Evolutionary conservation across 2,329 filamentous ascomycete genomes (phyloP), one percentile per base, ranked within the genome.

Genomic region (Penicillium sumatraense): DNA sequence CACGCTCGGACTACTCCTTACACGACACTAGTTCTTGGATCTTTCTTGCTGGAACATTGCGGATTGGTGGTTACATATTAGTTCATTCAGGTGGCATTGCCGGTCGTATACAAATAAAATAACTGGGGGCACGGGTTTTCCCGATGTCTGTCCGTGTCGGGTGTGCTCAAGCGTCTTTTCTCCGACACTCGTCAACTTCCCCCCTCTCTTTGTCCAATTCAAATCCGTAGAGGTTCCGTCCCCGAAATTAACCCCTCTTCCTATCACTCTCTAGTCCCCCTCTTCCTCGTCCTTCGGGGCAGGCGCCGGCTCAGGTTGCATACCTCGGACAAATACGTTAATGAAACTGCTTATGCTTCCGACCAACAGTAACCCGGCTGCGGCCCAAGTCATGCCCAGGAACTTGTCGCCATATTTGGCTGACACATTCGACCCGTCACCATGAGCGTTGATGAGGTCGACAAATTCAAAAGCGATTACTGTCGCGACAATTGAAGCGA

Each of bases 401-500:
- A 86, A 87, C 60, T 81, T 83, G 14, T 64, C 70, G 0, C 86
- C 85, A 54, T 75, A 78, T 20, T 75, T 68, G 44, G 80, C 82
- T 16, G 73, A 70, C 9, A 86, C 69, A 0, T 82, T 80, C 23
- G 83, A 75, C 0, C 74, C 67, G 14, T 78, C 70, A 4, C 82
- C 83, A 51, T 83, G 77, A 24, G 80, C 68, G 58, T 85, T 86
- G 58, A 88, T 78, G 0, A 81, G 64, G 16, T 80, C 63, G 2
- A 77, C 71, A 3, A 79, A 83, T 68, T 86, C 83, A 51, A 81
- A 77, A 10, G 80, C 79, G 4, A 86, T 71, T 16, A 89, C 87
- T 0, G 84, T 89, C 23, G 86, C 84, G 21, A 93, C 88, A 63
- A 91, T 91, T 18, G 89, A 93, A 45, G 89, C 86, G 49, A 87